Percentiles rank a stretch among this genome's conserved stretches.
Conservation (phyloP, 805 yeast species). For the Candida silvatica region DNA sequence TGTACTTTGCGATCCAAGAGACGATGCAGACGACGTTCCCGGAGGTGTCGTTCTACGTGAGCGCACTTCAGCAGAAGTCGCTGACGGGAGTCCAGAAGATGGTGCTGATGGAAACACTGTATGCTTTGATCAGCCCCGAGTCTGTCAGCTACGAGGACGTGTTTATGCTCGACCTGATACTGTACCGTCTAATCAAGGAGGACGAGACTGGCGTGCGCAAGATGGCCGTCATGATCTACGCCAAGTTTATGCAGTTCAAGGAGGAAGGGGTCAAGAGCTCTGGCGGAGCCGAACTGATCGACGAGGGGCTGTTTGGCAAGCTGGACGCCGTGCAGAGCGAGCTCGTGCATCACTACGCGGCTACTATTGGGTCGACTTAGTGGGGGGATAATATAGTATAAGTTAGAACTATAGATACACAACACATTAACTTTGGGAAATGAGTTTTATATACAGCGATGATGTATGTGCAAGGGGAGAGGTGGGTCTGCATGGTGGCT, state of each 20-base stretch:
- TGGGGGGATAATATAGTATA: too few relatives aligned
- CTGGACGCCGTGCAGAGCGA: conserved; percentile 35
- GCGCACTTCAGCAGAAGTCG: conserved; percentile 9
- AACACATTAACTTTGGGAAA: too few relatives aligned
- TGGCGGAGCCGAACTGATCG: conserved; percentile 17
- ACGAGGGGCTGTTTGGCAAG: conserved; percentile 26
- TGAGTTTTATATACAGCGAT: neutral
- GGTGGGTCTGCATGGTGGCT: too few relatives aligned
- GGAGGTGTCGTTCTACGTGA: conserved; percentile 33
- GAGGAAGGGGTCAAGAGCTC: conserved; percentile 4
- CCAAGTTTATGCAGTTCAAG: conserved; percentile 18
- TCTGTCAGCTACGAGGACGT: conserved; percentile 14
- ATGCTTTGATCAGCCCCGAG: conserved; percentile 5
- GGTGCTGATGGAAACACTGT: conserved; percentile 10
- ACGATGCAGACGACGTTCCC: conserved; percentile 28
- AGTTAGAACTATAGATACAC: too few relatives aligned
- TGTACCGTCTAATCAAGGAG: conserved; percentile 23
- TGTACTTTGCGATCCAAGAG: conserved; percentile 24
- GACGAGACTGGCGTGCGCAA: conserved; percentile 30
- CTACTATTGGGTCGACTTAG: too few relatives aligned
- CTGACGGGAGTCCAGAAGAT: conserved; percentile 16
- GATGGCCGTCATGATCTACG: conserved; percentile 29
- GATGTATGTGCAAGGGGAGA: too few relatives aligned
- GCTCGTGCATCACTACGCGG: conserved; percentile 37
- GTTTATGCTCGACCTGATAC: conserved; percentile 24